Base-by-base conservation (phyloP, 2,329 filamentous ascomycete genomes). In the Rachicladosporium sp. region DNA sequence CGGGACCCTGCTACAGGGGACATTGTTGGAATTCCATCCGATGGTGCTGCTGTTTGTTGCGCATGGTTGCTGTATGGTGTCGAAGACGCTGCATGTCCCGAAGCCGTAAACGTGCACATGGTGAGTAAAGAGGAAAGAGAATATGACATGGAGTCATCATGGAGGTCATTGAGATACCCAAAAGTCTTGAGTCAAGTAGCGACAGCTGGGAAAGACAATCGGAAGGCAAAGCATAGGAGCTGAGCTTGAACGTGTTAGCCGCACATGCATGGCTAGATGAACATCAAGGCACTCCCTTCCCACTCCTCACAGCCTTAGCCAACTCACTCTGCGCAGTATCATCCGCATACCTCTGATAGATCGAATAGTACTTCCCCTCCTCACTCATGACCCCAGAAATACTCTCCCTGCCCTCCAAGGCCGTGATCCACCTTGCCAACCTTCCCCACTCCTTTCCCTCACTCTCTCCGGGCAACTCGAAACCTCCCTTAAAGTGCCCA, bases 21-120 rank as follows among this genome's bases (percentile, higher is more conserved):
- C 81, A 0, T 47, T 67, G 6, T 67, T 88, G 12, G 91, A 93
- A 63, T 77, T 95, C 44, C 91, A 98, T 60, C 89, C 91, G 10
- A 70, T 82, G 3, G 84, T 81, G 6, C 63, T 78, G 15, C 55
- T 96, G 44, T 98, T 95, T 63, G 69, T 93, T 43, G 52, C 87
- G n/a, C 86, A 93, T 59, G 91, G 88, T 12, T 93, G 83, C 58
- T 65, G 91, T 56, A 96, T 98, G 91, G 82, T 89, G 47, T 94
- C 86, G 68, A 93, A 89, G 73, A 89, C 79, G 27, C 77, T 98
- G 55, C 85, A 91, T 59, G 87, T 98, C 50, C 91, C 91, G 10
- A 98, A 98, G 75, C 30, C 31, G 23, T 41, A 36, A 21, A 37
- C 29, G 10, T 15, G 12, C 4, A 10, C 6, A 11, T 13, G 2